A percentile compares a stretch with the other conserved stretches of the same genome.
These are phyloP conservation scores for Citrullus colocynthis DNA, from an alignment of 306 rosid species.

Conservation along the genomic window DNA sequence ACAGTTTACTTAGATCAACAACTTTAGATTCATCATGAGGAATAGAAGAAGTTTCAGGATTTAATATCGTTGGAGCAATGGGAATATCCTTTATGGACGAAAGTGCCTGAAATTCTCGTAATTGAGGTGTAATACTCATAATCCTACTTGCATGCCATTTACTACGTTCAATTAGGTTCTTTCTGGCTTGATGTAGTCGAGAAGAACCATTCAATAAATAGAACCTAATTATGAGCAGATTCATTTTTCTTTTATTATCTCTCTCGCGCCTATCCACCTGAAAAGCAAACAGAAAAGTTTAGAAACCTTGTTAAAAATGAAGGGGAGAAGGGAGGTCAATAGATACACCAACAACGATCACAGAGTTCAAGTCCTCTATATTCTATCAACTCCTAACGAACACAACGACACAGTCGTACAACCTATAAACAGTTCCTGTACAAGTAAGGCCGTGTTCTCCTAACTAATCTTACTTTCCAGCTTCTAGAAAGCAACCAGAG, in stretches of 20 bases:
- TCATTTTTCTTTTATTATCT: slow-evolving; percentile 56
- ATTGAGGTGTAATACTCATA: slow-evolving; percentile 83
- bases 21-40: slow-evolving; percentile 25
- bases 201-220: slow-evolving; percentile 73
- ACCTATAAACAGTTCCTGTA: too few species aligned
- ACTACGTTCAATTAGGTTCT: slow-evolving; percentile 76
- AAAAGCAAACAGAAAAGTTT: slow-evolving; percentile 22
- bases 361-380: neutral
- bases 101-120: slow-evolving; percentile 91
- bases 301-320: neutral
- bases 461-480: neutral
- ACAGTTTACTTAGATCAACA: slow-evolving; percentile 49
- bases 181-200: slow-evolving; percentile 81
- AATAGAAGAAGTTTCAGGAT: slow-evolving; percentile 33
- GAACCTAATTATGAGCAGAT: slow-evolving; percentile 58
- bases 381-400: neutral
- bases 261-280: slow-evolving; percentile 98
- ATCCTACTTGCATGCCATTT: slow-evolving; percentile 87
- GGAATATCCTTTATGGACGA: slow-evolving; percentile 74
- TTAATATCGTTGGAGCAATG: slow-evolving; percentile 60
- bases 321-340: neutral
- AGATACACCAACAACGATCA: neutral
- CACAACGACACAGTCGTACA: too few species aligned
- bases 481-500: neutral
- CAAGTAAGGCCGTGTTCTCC: too few species aligned